These are phyloP conservation scores for Cladophialophora chaetospira DNA, from an alignment of 2,329 filamentous ascomycete genomes.

Conservation along the genomic window DNA sequence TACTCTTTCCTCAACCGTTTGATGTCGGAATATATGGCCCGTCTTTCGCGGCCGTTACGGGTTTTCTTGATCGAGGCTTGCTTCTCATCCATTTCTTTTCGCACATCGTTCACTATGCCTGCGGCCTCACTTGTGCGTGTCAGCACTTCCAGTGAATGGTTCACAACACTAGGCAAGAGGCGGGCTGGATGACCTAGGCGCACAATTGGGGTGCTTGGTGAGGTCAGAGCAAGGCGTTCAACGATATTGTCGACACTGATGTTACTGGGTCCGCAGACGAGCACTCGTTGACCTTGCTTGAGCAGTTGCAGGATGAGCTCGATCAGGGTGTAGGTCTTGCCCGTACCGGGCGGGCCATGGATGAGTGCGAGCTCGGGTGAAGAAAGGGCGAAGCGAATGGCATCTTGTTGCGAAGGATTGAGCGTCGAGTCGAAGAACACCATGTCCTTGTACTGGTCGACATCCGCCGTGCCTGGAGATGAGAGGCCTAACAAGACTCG, in stretches of 20 bases:
- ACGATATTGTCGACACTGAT: slow-evolving; percentile 98
- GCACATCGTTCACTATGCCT: slow-evolving; percentile 83
- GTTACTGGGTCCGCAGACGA: slow-evolving; percentile 97
- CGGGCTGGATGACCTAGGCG: slow-evolving; percentile 91
- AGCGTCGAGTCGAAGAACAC: slow-evolving; percentile 59
- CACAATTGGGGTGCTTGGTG: slow-evolving; percentile 77
- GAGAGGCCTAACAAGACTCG: slow-evolving; percentile 62
- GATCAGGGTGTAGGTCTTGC: slow-evolving; percentile 94
- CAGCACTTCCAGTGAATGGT: slow-evolving; percentile 86
- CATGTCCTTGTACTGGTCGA: slow-evolving; percentile 48
- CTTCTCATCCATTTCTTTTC: slow-evolving; percentile 89
- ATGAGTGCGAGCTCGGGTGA: slow-evolving; percentile 83
- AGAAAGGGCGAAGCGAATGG: slow-evolving; percentile 77
- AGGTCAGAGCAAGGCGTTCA: slow-evolving; percentile 68
- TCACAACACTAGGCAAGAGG: slow-evolving; percentile 81
- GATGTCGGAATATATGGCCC: slow-evolving; percentile 80
- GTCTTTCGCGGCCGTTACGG: slow-evolving; percentile 74
- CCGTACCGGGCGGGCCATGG: slow-evolving; percentile 92
- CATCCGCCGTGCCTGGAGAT: slow-evolving; percentile 54
- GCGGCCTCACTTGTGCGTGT: slow-evolving; percentile 89
- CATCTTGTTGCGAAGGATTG: slow-evolving; percentile 65
- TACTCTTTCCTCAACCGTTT: slow-evolving; percentile 86
- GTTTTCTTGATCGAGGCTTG: slow-evolving; percentile 88
- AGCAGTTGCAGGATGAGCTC: slow-evolving; percentile 92
- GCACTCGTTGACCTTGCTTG: slow-evolving; percentile 69